A percentile compares a stretch with the other conserved stretches of the same genome.
Conservation (phyloP, 164 flowering plant species). For the Liquidambar formosana region DNA sequence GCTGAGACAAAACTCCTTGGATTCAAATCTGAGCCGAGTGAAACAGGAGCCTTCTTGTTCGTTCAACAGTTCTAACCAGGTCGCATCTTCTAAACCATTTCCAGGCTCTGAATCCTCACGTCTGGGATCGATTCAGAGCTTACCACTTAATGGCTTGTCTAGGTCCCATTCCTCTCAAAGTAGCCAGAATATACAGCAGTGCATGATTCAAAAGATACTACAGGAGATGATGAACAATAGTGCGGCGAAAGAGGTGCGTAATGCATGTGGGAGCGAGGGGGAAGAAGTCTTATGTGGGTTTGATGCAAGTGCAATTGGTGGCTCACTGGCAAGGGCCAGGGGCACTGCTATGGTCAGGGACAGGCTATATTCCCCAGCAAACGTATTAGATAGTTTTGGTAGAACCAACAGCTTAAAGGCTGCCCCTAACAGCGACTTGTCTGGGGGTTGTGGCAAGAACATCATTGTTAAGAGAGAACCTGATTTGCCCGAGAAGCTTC, state of each 20-base stretch:
- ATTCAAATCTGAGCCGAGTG: conserved; percentile 44
- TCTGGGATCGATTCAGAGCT: conserved; percentile 44
- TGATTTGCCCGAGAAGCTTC: conserved; percentile 51
- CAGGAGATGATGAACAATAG: conserved; percentile 62
- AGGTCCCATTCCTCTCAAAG: conserved; percentile 48
- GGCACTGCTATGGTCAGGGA: conserved; percentile 13
- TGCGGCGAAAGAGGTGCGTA: conserved; percentile 31
- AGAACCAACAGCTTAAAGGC: conserved; percentile 61
- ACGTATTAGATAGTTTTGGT: conserved; percentile 34
- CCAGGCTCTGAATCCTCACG: conserved; percentile 47
- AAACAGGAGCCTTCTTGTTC: conserved; percentile 58
- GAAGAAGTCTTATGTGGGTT: conserved; percentile 15
- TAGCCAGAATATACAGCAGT: conserved; percentile 62
- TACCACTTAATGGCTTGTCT: conserved; percentile 45
- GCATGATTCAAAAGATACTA: conserved; percentile 76
- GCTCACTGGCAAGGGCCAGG: conserved; percentile 15
- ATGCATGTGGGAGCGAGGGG: conserved; percentile 29
- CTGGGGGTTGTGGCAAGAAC: conserved; percentile 44
- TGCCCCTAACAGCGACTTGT: conserved; percentile 46
- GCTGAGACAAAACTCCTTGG: conserved; percentile 69
- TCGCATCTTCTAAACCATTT: conserved; percentile 37
- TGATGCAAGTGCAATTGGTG: too few species aligned
- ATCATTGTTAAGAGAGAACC: conserved; percentile 43
- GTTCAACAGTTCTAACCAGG: conserved; percentile 44
- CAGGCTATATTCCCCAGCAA: conserved; percentile 10